Percentiles rank a stretch among this genome's conserved stretches.
These are phyloP conservation scores for Colletotrichum lupini DNA, from an alignment of 2,329 filamentous ascomycete species.

Conservation along the genomic window DNA sequence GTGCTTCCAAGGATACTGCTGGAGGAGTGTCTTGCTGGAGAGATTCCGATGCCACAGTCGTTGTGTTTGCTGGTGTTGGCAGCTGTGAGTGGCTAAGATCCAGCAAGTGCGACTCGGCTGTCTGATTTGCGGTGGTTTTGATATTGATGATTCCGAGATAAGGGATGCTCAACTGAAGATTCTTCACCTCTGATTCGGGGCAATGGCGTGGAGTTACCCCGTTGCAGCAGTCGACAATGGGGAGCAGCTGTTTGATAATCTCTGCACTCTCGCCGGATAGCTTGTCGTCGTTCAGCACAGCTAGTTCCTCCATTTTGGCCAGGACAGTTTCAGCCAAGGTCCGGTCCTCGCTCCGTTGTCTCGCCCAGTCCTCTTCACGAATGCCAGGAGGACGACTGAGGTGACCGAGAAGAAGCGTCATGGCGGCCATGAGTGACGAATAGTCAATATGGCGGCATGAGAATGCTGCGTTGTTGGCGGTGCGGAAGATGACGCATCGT, in stretches of 20 bases:
- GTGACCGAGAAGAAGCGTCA: conserved; percentile 63
- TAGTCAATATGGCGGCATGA: conserved; percentile 64
- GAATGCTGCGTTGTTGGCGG: conserved; percentile 48
- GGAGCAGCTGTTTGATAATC: conserved; percentile 55
- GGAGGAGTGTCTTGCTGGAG: conserved; percentile 6
- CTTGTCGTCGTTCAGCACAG: conserved; percentile 51
- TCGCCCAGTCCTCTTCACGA: conserved; percentile 38
- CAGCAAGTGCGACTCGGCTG: neutral
- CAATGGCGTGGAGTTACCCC: conserved; percentile 1
- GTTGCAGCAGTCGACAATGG: conserved; percentile 48
- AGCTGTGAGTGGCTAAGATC: conserved; percentile 28
- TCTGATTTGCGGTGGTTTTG: conserved; percentile 32
- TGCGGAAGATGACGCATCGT: conserved; percentile 60
- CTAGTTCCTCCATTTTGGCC: conserved; percentile 52
- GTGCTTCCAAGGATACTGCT: conserved; percentile 23
- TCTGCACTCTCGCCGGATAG: conserved; percentile 54
- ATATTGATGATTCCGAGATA: conserved; percentile 61
- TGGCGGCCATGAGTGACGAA: conserved; percentile 60
- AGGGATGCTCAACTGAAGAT: conserved; percentile 55
- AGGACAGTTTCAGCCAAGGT: conserved; percentile 46
- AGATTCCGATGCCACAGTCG: conserved; percentile 20
- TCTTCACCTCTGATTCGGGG: conserved; percentile 34
- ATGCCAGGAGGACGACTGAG: conserved; percentile 44
- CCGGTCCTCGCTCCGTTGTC: conserved; percentile 47
- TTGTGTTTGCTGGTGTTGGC: conserved; percentile 23